Evolutionary conservation across 2,329 filamentous ascomycete genomes (phyloP), one percentile per base, ranked within the genome.

Genomic region (Epichloe sp.): DNA sequence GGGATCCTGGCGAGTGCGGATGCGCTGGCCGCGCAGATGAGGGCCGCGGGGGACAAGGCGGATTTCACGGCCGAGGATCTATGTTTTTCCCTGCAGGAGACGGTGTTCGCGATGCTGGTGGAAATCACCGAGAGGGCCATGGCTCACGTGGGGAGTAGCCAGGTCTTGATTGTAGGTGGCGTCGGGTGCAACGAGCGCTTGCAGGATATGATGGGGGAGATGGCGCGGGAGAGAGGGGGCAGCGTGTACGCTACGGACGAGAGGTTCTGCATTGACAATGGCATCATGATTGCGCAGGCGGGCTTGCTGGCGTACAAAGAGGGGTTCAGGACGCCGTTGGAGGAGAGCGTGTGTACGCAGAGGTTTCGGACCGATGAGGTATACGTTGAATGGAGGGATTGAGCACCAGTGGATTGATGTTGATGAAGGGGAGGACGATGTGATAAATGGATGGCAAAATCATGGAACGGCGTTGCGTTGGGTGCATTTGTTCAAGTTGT

Each of bases 261-360:
- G 73, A 77, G 93, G 44, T 98, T 95, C 66, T 98, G 93, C 66
- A 98, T 98, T 60, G 93, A 98, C 68, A 98, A 98, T 62, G 93
- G 93, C 47, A 97, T 98, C 64, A 98, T 98, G 93, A 98, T 98
- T 71, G 93, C 93, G 1, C 91, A 98, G 67, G 93, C 93, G 2
- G 93, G 93, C 2, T 69, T 98, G 60, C 66, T 96, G 61, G 90
- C 90, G 1, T 93, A 86, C 65, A 76, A 83, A 66, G 90, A 82
- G 15, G 91, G 91, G 1, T 89, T 88, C 63, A 75, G 70, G 53
- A 96, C 89, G 1, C 71, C 77, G 7, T 65, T 97, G 45, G 82
- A 84, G 56, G 86, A 96, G 44, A 91, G 85, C 58, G 88, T 85
- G 12, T 95, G 85, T 67, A 91, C 86, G 14, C 87, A 91, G 65